Evolutionary conservation across 768 basidiomycete species (phyloP).

Genomic region (Neoboletus brunneissimus): DNA sequence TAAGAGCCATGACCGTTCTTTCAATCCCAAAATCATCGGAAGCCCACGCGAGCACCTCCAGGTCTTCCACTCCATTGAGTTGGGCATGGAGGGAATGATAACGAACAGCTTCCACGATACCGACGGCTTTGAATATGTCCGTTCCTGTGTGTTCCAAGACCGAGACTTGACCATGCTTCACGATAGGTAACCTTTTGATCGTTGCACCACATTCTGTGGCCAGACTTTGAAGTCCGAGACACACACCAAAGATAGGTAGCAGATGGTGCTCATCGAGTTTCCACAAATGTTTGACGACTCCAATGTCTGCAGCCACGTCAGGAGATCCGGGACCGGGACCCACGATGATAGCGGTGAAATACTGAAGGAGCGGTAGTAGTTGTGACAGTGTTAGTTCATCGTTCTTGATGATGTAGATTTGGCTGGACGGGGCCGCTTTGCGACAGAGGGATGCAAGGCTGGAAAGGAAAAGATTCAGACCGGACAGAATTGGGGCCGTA

Average conservation of each 20-base stretch:
- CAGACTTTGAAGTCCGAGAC: constrained; percentile 78
- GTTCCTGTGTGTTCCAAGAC: constrained; percentile 53
- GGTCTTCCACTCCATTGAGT: constrained; percentile 41
- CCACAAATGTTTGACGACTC: constrained; percentile 72
- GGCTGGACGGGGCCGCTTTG: constrained; percentile 56
- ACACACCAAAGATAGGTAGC: constrained; percentile 79
- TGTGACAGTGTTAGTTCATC: constrained; percentile 51
- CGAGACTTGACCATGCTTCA: constrained; percentile 82
- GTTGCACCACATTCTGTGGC: constrained; percentile 60
- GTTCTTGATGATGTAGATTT: constrained; percentile 72
- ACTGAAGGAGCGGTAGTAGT: constrained; percentile 50
- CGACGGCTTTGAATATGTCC: constrained; percentile 61
- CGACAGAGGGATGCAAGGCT: constrained; percentile 75
- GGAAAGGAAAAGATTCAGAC: constrained; percentile 1
- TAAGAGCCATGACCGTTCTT: constrained; percentile 69
- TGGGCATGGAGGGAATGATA: constrained; percentile 77
- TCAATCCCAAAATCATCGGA: constrained; percentile 67
- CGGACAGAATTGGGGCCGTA: not conserved
- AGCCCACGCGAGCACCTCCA: constrained; percentile 72
- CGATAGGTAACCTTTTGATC: constrained; percentile 56
- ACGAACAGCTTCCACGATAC: constrained; percentile 58
- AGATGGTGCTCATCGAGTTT: constrained; percentile 47
- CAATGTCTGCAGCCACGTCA: constrained; percentile 56
- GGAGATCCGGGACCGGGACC: constrained; percentile 85
- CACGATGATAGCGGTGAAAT: constrained; percentile 68